Conservation (phyloP, 2,329 filamentous ascomycete genomes). For the Didymella arachidicola region DNA sequence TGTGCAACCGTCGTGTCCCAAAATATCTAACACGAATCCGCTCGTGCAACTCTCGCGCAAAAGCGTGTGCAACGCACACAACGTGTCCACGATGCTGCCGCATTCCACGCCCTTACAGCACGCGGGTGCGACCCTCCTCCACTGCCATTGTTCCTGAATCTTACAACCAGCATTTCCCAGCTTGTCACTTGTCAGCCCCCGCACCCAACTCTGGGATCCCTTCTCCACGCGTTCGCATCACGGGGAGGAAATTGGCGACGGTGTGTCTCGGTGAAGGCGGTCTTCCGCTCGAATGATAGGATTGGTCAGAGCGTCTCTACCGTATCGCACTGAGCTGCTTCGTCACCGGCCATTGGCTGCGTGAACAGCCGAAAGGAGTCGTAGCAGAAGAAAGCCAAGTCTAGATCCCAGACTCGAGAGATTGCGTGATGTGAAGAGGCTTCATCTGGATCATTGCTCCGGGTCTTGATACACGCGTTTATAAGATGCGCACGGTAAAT, state of each 20-base stretch:
- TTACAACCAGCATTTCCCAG: constrained; percentile 17
- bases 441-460: constrained; percentile 17
- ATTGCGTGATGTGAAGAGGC: constrained; percentile 17
- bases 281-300: neutral
- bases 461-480: constrained; percentile 8
- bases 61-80: constrained; percentile 7
- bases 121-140: constrained; percentile 15
- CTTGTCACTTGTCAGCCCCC: constrained; percentile 19
- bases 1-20: constrained; percentile 12
- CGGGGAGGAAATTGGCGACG: constrained; percentile 7
- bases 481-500: neutral
- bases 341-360: constrained; percentile 19
- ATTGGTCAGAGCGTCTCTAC: constrained; percentile 5
- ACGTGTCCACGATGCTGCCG: neutral
- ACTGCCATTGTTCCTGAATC: constrained; percentile 8
- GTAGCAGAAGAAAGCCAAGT: constrained; percentile 9
- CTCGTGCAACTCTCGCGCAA: constrained; percentile 10
- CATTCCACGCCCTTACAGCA: constrained; percentile 6
- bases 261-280: neutral
- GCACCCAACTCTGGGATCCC: constrained; percentile 13
- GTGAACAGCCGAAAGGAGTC: constrained; percentile 6
- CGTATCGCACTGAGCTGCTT: constrained; percentile 19
- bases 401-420: constrained; percentile 7
- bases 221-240: constrained; percentile 13
- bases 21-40: constrained; percentile 1